These are phyloP conservation scores for Cercospora sp. DNA, from an alignment of 2,329 filamentous ascomycete genomes.

Conservation along the genomic window DNA sequence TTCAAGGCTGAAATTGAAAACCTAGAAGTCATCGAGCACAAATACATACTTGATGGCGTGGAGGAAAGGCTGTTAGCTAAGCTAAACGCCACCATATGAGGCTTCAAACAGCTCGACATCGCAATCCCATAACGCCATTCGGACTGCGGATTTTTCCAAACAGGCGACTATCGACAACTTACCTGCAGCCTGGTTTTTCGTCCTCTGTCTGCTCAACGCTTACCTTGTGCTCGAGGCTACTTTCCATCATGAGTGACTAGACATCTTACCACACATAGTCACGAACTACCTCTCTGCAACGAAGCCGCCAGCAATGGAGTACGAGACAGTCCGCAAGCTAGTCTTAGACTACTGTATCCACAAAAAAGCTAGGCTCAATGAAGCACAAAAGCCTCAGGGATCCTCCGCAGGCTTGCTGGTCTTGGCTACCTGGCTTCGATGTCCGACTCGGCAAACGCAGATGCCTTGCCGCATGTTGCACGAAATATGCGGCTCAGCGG, in stretches of 20 bases:
- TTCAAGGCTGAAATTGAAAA: conserved; percentile 94
- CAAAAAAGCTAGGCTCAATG: neutral
- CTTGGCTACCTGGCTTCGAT: conserved; percentile 6
- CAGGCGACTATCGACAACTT: neutral
- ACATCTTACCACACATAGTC: neutral
- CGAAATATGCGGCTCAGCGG: neutral
- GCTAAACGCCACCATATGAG: conserved; percentile 24
- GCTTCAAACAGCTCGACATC: neutral
- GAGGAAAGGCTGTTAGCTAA: conserved; percentile 74
- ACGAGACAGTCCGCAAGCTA: neutral
- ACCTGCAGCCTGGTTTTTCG: neutral
- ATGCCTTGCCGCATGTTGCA: neutral
- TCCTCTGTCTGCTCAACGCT: neutral
- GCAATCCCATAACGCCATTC: neutral
- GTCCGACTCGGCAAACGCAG: conserved; percentile 4
- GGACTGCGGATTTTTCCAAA: neutral
- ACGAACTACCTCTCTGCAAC: neutral
- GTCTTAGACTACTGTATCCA: neutral
- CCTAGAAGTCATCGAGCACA: conserved; percentile 89
- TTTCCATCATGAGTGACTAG: neutral
- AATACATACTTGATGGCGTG: conserved; percentile 84
- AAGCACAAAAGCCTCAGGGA: neutral
- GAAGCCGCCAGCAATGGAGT: neutral
- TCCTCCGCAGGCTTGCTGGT: neutral
- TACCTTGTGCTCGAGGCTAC: neutral